These are phyloP conservation scores for Trametes hirsuta DNA, from an alignment of 1,284 basidiomycete species.

Conservation along the genomic window DNA sequence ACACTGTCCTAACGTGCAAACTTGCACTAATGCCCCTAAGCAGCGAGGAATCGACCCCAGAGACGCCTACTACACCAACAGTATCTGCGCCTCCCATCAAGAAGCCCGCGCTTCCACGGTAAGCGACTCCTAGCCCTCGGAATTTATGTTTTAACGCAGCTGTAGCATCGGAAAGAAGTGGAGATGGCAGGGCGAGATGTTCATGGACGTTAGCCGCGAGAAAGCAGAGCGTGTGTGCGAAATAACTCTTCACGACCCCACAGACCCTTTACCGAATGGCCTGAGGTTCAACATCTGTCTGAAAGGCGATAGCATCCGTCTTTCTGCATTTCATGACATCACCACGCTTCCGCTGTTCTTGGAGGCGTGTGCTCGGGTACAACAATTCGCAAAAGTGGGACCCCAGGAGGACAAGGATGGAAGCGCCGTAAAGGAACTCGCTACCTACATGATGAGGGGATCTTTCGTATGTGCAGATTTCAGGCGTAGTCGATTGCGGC, in stretches of 20 bases:
- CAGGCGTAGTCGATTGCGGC: background rate
- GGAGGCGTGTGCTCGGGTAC: slow-evolving; percentile 48
- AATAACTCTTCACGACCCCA: slow-evolving; percentile 48
- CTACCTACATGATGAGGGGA: slow-evolving; percentile 44
- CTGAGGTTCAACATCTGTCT: slow-evolving; percentile 51
- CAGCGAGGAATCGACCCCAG: slow-evolving; percentile 14
- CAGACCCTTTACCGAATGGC: slow-evolving; percentile 43
- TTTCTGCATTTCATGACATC: slow-evolving; percentile 51
- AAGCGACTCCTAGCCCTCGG: background rate
- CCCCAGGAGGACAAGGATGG: slow-evolving; percentile 43
- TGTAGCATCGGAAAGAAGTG: slow-evolving; percentile 36
- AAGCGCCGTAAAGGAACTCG: slow-evolving; percentile 46
- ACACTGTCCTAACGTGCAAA: no score
- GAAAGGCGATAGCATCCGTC: slow-evolving; percentile 44
- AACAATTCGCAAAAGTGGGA: slow-evolving; percentile 54
- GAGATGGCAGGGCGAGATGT: slow-evolving; percentile 41
- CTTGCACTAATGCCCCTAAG: background rate
- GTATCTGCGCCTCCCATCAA: background rate
- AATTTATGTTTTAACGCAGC: background rate
- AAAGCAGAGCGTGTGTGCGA: slow-evolving; percentile 49
- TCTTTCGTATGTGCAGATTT: slow-evolving; percentile 27
- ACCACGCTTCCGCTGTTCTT: slow-evolving; percentile 50
- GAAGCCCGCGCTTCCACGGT: slow-evolving; percentile 12
- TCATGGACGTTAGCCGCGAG: slow-evolving; percentile 33
- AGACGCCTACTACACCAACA: slow-evolving; percentile 11